These are phyloP conservation scores for Penicillium sp. DNA, from an alignment of 2,329 filamentous ascomycete species.

Conservation along the genomic window DNA sequence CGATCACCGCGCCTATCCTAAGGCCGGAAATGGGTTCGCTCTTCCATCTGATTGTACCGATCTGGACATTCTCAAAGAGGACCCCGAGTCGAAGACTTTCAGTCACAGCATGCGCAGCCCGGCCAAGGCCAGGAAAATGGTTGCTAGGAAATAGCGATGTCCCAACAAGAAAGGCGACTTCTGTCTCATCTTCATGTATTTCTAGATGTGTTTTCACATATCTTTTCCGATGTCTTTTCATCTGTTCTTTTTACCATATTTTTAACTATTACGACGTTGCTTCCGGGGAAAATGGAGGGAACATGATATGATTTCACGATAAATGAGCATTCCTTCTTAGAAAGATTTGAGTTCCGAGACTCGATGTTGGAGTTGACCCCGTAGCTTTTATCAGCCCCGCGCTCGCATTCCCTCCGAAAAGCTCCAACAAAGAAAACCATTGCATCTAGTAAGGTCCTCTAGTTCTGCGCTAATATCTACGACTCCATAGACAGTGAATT, in stretches of 20 bases:
- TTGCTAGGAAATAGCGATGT: neutral
- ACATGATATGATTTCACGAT: neutral
- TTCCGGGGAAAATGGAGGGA: no score
- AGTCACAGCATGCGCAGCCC: conserved; percentile 45
- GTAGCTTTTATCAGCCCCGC: conserved; percentile 15
- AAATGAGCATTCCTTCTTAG: neutral
- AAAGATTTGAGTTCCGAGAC: neutral
- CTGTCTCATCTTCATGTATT: neutral
- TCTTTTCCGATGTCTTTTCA: neutral
- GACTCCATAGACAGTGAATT: neutral
- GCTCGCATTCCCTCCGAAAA: neutral
- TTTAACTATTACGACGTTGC: neutral
- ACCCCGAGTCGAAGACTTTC: conserved; percentile 53
- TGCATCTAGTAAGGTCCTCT: neutral
- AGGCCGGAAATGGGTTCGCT: conserved; percentile 58
- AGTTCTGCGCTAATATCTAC: neutral
- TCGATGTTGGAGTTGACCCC: neutral
- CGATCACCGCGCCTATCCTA: conserved; percentile 59
- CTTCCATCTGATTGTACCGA: conserved; percentile 56
- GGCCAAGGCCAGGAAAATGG: conserved; percentile 10
- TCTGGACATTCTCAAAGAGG: conserved; percentile 59
- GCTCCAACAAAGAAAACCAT: neutral
- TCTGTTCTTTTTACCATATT: neutral
- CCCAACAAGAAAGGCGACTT: neutral
- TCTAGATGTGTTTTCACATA: neutral